These are phyloP conservation scores for Melaleuca quinquenervia DNA, from an alignment of 345 rosid genomes.

Conservation along the genomic window DNA sequence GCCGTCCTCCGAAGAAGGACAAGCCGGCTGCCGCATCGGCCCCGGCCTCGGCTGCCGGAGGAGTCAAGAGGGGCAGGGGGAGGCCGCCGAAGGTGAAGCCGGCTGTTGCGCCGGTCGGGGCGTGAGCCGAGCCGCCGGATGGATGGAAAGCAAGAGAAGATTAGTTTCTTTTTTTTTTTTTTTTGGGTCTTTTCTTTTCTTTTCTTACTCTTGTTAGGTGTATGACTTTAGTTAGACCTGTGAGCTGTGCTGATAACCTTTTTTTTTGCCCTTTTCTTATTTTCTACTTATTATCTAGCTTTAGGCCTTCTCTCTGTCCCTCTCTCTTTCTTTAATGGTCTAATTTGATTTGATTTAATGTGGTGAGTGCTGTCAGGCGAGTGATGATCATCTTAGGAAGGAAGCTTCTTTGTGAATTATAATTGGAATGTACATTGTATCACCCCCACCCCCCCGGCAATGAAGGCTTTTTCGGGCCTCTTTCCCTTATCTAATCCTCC, in stretches of 20 bases:
- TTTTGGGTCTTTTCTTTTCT: background rate
- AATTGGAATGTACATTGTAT: constrained; percentile 27
- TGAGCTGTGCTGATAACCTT: background rate
- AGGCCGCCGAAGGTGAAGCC: constrained; percentile 83
- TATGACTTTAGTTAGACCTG: background rate
- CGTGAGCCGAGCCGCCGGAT: constrained; percentile 9
- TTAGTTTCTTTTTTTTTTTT: background rate
- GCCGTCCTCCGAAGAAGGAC: constrained; percentile 58
- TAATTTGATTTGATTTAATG: background rate
- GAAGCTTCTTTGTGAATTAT: constrained; percentile 13
- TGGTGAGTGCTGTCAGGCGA: constrained; percentile 1
- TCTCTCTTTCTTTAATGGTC: background rate
- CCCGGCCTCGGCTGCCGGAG: constrained; percentile 9
- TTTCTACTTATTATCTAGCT: background rate
- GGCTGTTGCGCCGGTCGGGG: constrained; percentile 53
- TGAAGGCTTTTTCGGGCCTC: constrained; percentile 1
- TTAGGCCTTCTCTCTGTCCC: background rate
- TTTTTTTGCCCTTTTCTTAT: background rate
- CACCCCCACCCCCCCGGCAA: constrained; percentile 1
- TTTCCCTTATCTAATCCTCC: background rate
- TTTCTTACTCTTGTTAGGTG: background rate
- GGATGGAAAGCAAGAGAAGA: background rate
- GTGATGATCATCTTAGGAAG: background rate
- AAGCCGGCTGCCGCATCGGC: constrained; percentile 10
- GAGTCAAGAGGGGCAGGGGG: constrained; percentile 48